Evolutionary conservation across 352 stramenopile species (phyloP).

Genomic region (Salisapilia sapeloensis): DNA sequence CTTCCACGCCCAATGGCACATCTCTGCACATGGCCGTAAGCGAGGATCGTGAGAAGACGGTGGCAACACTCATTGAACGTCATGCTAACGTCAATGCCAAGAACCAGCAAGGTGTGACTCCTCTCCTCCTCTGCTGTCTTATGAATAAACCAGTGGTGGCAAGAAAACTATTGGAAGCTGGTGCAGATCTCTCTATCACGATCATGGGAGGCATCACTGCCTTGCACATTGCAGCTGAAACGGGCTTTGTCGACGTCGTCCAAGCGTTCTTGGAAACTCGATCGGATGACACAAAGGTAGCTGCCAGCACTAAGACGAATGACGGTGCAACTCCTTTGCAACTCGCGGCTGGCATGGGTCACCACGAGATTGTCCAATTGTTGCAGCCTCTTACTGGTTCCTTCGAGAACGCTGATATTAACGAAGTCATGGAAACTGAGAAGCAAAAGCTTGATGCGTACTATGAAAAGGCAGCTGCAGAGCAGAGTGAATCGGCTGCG

Average conservation of each 20-base stretch:
- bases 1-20: slow-evolving; percentile 49
- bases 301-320: slow-evolving; percentile 41
- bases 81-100: slow-evolving; percentile 45
- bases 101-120: slow-evolving; percentile 55
- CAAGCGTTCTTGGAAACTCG: slow-evolving; percentile 30
- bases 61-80: slow-evolving; percentile 33
- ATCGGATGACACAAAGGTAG: slow-evolving; percentile 17
- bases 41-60: slow-evolving; percentile 61
- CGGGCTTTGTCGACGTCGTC: slow-evolving; percentile 40
- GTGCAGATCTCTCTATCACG: slow-evolving; percentile 24
- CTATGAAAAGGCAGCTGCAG: slow-evolving; percentile 23
- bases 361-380: slow-evolving; percentile 40
- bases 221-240: slow-evolving; percentile 62
- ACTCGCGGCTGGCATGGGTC: slow-evolving; percentile 52
- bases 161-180: slow-evolving; percentile 27
- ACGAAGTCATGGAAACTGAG: slow-evolving; percentile 39
- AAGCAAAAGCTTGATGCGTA: slow-evolving; percentile 42
- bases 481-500: slow-evolving; percentile 13
- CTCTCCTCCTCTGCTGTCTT: slow-evolving; percentile 53
- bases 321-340: slow-evolving; percentile 48
- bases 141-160: slow-evolving; percentile 57
- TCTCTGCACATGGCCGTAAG: slow-evolving; percentile 68
- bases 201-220: slow-evolving; percentile 50
- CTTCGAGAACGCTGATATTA: slow-evolving; percentile 31
- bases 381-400: slow-evolving; percentile 41